A percentile compares a stretch with the other conserved stretches of the same genome.
These are phyloP conservation scores for Thuja plicata DNA, from an alignment of 83 land plant genomes.

Conservation along the genomic window DNA sequence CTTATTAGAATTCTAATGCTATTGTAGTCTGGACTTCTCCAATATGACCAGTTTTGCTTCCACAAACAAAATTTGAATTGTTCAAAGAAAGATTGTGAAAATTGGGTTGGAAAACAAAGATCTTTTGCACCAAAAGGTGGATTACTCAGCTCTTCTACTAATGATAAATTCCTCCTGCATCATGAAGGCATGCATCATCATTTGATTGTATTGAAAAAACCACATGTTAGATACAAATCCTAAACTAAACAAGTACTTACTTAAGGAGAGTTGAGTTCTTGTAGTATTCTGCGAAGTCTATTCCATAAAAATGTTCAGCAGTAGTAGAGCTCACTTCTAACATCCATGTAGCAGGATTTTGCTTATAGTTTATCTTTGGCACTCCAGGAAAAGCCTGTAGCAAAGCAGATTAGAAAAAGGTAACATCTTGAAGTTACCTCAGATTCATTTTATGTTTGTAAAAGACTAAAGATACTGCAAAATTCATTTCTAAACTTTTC, in stretches of 20 bases:
- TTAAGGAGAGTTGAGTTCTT: conserved; percentile 17
- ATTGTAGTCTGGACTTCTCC: neutral
- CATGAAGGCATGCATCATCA: neutral
- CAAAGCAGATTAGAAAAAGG: too few relatives aligned
- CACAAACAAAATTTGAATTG: neutral
- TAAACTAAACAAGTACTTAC: neutral
- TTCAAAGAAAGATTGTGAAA: neutral
- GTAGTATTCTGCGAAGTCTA: conserved; percentile 28
- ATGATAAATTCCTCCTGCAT: neutral
- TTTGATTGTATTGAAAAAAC: neutral
- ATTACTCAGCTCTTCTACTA: neutral
- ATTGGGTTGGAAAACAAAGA: neutral
- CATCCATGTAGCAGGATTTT: conserved; percentile 60
- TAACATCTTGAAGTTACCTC: too few relatives aligned
- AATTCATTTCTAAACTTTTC: too few relatives aligned
- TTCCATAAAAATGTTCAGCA: conserved; percentile 23
- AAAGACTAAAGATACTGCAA: neutral
- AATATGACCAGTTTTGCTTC: neutral
- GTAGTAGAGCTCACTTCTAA: conserved; percentile 34
- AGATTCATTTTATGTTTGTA: too few relatives aligned
- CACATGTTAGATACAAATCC: neutral
- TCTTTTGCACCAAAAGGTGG: neutral
- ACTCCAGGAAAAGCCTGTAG: too few relatives aligned
- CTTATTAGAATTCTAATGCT: conserved; percentile 37
- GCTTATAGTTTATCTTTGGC: conserved; percentile 11